Percentiles rank a stretch among this genome's conserved stretches.
Conservation (phyloP, 805 yeast species). For the Cyberlindnera petersonii region DNA sequence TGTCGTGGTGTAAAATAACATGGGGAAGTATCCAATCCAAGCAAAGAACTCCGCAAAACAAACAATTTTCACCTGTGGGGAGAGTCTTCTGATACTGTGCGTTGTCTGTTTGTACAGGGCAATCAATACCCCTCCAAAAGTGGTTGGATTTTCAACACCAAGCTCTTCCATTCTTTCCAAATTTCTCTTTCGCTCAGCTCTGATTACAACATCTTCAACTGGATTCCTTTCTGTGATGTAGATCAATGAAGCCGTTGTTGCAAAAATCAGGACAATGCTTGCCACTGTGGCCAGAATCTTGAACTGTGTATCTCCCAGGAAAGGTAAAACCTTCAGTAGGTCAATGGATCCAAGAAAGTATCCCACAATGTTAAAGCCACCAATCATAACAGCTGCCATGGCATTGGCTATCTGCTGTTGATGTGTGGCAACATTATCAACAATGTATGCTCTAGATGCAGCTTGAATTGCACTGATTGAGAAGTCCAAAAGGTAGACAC, state of each 20-base stretch:
- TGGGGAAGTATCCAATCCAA: conserved; percentile 67
- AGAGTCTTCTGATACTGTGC: conserved; percentile 36
- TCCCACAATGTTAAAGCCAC: conserved; percentile 55
- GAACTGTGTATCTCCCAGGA: conserved; percentile 47
- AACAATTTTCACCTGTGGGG: conserved; percentile 47
- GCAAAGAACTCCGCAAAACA: conserved; percentile 60
- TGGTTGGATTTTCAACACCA: conserved; percentile 33
- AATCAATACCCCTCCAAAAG: conserved; percentile 15
- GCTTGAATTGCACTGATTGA: conserved; percentile 59
- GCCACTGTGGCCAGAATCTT: conserved; percentile 45
- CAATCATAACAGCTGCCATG: conserved; percentile 64
- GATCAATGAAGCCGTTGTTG: conserved; percentile 31
- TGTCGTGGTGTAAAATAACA: conserved; percentile 61
- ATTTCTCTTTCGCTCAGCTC: conserved; percentile 35
- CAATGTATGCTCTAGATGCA: conserved; percentile 55
- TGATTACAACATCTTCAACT: conserved; percentile 36
- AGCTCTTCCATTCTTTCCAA: conserved; percentile 31
- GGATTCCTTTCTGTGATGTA: conserved; percentile 49
- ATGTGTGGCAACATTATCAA: conserved; percentile 52
- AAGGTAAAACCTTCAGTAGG: conserved; percentile 34
- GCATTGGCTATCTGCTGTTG: conserved; percentile 61
- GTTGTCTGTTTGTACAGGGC: conserved; percentile 33
- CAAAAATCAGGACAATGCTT: conserved; percentile 35
- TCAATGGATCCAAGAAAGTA: conserved; percentile 50
- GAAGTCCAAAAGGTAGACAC: conserved; percentile 52